Conservation (phyloP, 108 stramenopile species). For the Cyclostephanos tholiformis region DNA sequence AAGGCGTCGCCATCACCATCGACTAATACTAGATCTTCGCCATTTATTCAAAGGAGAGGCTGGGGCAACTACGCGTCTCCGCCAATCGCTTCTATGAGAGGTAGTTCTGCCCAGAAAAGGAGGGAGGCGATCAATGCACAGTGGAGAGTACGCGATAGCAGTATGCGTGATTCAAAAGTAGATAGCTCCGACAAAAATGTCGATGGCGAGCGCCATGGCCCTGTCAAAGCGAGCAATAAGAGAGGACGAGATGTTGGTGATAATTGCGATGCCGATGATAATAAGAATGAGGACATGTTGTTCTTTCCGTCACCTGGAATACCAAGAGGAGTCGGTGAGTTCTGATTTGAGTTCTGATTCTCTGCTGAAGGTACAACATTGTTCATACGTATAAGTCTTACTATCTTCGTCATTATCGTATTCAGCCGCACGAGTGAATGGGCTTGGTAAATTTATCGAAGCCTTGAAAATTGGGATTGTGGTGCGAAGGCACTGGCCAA, state of each 20-base stretch:
- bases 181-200: slow-evolving; percentile 1
- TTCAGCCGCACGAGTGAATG: slow-evolving; percentile 72
- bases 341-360: slow-evolving; percentile 1
- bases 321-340: slow-evolving; percentile 46
- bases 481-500: slow-evolving; percentile 77
- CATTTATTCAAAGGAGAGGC: slow-evolving; percentile 25
- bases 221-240: slow-evolving; percentile 25
- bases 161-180: not conserved
- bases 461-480: slow-evolving; percentile 85
- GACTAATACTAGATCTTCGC: slow-evolving; percentile 9
- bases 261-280: slow-evolving; percentile 13
- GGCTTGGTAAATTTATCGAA: slow-evolving; percentile 71
- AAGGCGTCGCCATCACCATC: slow-evolving; percentile 14
- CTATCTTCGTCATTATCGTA: not conserved
- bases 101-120: slow-evolving; percentile 18
- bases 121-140: slow-evolving; percentile 18
- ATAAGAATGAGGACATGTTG: slow-evolving; percentile 13
- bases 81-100: slow-evolving; percentile 39
- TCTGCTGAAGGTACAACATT: not conserved
- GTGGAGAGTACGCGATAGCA: slow-evolving; percentile 20
- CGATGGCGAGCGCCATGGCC: slow-evolving; percentile 12
- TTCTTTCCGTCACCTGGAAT: slow-evolving; percentile 45
- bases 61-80: slow-evolving; percentile 52
- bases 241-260: slow-evolving; percentile 23
- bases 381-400: not conserved